Evolutionary conservation across 176 grass and related monocot genomes (phyloP), one percentile per base, ranked within the genome.

Genomic region (Juncus inflexus): DNA sequence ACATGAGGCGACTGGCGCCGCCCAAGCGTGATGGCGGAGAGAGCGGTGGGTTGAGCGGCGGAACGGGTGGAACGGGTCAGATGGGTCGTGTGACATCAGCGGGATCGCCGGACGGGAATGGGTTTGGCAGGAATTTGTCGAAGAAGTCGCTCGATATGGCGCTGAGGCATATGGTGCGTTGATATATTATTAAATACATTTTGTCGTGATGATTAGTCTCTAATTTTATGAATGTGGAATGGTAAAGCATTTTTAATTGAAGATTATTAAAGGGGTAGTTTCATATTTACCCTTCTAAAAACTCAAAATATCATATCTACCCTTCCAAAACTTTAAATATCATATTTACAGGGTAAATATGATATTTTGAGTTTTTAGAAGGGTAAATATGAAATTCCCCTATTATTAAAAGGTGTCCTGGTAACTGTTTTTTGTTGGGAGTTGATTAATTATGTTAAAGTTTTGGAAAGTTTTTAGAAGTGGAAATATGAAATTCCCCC

Each of bases 121-220:
- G 94, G 65, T 97, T 97, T 3, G 94, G 88, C 19, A 85, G 94
- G 65, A 69, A 83, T 66, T 37, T 97, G 51, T 97, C 94, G 52
- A 97, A 97, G 45, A 97, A 97, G 74, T 97, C 94, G 50, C 68
- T 97, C 13, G 94, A 97, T 67, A 92, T 97, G 94, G 94, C 94
- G 53, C 74, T 97, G 77, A 74, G 94, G 68, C 94, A 97, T 83
- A 92, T 89, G 94, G 94, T 97, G 88, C 15, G 50, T n/a, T 9
- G 9, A 47, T 47, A 47, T 1, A 47, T 47, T 47, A 28, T 28
- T 28, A 28, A 28, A 28, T 28, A 28, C 19, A 28, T 0, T 28
- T 28, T 28, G 19, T 28, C 19, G 1, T 28, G 19, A 28, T 28
- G 42, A 6, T 50, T 10, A 66, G 42, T 66, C 9, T 65, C 50